Percentiles rank a stretch among this genome's conserved stretches.
Evolutionary conservation across 1,284 basidiomycete genomes (phyloP).

Genomic region (Rhodofomes roseus): DNA sequence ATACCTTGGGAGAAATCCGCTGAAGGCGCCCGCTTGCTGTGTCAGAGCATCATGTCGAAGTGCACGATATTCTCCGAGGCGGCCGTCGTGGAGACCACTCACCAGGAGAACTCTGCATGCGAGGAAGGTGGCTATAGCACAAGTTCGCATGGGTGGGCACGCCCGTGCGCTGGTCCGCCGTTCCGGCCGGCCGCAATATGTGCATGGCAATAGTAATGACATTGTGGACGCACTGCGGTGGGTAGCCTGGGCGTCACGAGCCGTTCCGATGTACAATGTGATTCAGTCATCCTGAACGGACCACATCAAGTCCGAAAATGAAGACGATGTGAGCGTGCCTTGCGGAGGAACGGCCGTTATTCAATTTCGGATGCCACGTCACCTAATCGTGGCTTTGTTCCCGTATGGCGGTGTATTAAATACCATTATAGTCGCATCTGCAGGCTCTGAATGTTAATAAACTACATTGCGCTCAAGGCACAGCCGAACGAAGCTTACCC

Average conservation of each 20-base stretch:
- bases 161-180: background rate
- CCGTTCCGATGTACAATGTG: background rate
- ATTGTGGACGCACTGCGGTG: background rate
- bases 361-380: background rate
- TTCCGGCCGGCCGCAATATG: background rate
- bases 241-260: background rate
- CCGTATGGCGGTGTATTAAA: background rate
- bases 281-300: background rate
- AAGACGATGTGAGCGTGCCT: background rate
- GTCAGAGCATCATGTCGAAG: conserved; percentile 2
- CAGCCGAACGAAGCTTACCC: background rate
- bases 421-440: background rate
- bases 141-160: background rate
- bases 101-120: background rate
- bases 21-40: conserved; percentile 5
- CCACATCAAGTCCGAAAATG: background rate
- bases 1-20: background rate
- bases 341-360: background rate
- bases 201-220: background rate
- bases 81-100: background rate
- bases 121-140: background rate
- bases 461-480: background rate
- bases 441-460: background rate
- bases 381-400: background rate
- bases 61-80: conserved; percentile 6